Base-by-base conservation (phyloP, 352 stramenopile species). In the Globisporangium perplexum region DNA sequence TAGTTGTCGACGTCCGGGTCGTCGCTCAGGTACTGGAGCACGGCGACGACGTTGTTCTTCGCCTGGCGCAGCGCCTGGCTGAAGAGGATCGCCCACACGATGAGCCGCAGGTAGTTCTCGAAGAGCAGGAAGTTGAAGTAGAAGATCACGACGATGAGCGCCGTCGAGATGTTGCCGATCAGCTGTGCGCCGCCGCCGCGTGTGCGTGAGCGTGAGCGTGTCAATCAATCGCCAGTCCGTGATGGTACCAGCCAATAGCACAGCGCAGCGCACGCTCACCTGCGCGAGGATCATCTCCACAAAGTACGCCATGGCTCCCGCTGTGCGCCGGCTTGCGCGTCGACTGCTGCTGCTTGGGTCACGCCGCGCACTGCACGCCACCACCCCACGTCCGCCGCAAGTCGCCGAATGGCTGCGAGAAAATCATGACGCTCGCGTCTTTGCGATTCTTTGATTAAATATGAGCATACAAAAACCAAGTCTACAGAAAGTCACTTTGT, bases 81-180 rank as follows among this genome's bases (percentile, higher is more conserved):
- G 69, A 89, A 90, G 38, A 95, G 57, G 55, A 93, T 89, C 39
- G 81, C 80, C 84, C 84, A 95, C 15, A 95, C 77, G 50, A 95
- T 95, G 38, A 95, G 68, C 7, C 83, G 72, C 60, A 93, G 49
- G 65, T 95, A 95, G 74, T 88, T 91, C 69, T 95, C 84, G 47
- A 95, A 95, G 51, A 95, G 70, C 42, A 93, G 64, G 60, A 95
- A 95, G 71, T 95, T 95, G 62, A 93, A 93, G 66, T 95, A 95
- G 62, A 90, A 83, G 44, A 95, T 77, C 44, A 87, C 60, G 57
- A 93, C 72, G 57, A 95, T 89, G 47, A 93, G 59, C 65, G 81
- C 82, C 45, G 84, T 95, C 55, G 83, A 88, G 49, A 95, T 87
- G 66, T 93, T 95, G 60, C 84, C 84, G 54, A 95, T 84, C 38